phyloP scores from a whole-genome alignment of 2,329 filamentous ascomycete species.

The Trichoderma arundinaceum region DNA sequence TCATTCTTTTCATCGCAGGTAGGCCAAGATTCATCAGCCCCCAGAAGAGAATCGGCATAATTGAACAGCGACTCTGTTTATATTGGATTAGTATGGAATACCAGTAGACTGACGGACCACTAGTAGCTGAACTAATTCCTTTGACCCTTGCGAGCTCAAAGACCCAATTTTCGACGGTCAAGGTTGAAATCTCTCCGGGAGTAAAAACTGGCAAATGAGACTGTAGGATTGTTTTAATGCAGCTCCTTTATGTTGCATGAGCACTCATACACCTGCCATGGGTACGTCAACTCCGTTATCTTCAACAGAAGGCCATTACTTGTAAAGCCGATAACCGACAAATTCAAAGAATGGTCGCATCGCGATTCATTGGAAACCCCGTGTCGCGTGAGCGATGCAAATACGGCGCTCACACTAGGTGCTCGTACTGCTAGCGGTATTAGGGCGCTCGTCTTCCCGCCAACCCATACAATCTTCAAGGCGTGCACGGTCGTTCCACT shows the following conservation, averaged over 20 bases:
- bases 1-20: background rate
- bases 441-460: background rate
- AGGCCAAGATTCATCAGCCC: no score
- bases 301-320: background rate
- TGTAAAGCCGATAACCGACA: background rate
- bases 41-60: no score
- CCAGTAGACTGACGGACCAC: background rate
- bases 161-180: background rate
- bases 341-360: background rate
- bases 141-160: background rate
- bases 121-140: background rate
- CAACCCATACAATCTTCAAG: constrained; percentile 13
- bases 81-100: no score
- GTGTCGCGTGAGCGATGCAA: constrained; percentile 26
- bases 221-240: background rate
- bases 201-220: background rate
- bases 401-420: no score
- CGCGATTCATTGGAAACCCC: background rate
- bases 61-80: no score
- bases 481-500: constrained; percentile 24
- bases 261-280: background rate
- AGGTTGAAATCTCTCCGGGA: background rate
- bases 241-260: background rate
- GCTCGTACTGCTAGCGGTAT: background rate
- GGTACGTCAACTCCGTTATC: background rate